phyloP scores from a whole-genome alignment of 768 basidiomycete genomes.

The Tubosaeta brunneosetosa region DNA sequence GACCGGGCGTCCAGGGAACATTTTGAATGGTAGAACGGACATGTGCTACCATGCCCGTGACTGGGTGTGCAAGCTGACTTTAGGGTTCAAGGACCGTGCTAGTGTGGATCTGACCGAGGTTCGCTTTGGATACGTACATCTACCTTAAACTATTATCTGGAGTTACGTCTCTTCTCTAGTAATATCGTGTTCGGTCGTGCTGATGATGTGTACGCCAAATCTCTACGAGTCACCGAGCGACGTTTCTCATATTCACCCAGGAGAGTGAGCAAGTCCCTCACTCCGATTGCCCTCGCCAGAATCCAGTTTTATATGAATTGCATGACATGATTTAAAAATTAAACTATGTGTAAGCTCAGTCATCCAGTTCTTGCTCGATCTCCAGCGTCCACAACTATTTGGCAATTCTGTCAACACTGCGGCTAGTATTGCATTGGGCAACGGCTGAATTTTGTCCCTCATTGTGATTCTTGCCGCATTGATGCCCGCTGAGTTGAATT shows the following conservation, averaged over 20 bases:
- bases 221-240: neutral
- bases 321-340: no score
- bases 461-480: no score
- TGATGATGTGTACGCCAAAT: neutral
- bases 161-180: neutral
- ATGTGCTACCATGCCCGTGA: neutral
- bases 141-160: neutral
- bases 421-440: no score
- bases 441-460: no score
- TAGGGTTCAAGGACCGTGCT: neutral
- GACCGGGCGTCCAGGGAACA: constrained; percentile 12
- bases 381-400: no score
- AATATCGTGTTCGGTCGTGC: neutral
- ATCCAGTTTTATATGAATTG: no score
- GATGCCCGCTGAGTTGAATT: no score
- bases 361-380: no score
- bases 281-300: no score
- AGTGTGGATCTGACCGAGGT: neutral
- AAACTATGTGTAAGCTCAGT: no score
- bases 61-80: neutral
- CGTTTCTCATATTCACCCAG: neutral
- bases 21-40: constrained; percentile 7
- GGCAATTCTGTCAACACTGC: no score
- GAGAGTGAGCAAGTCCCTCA: no score
- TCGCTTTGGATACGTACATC: neutral